Evolutionary conservation across 768 basidiomycete species (phyloP).

Genomic region (Lepiota brunneoincarnata): DNA sequence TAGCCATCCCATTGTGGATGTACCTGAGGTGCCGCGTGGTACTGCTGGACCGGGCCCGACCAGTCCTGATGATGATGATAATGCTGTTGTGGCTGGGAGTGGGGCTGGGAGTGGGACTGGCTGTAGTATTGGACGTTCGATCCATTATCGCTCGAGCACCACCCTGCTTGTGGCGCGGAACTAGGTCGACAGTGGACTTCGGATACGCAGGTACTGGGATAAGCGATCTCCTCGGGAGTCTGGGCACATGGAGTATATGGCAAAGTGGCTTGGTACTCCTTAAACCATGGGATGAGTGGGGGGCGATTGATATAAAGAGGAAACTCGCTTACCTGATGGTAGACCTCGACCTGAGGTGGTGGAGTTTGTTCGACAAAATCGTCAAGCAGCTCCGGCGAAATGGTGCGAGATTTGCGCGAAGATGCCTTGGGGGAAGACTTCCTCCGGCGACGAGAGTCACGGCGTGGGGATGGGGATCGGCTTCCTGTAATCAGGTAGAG

Average conservation of each 20-base stretch:
- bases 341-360: background rate
- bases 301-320: no score
- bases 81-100: background rate
- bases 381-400: conserved; percentile 1
- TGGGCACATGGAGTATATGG: background rate
- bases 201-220: background rate
- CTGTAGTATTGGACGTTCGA: background rate
- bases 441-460: background rate
- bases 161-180: background rate
- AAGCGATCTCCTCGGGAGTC: background rate
- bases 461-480: conserved; percentile 4
- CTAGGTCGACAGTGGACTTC: background rate
- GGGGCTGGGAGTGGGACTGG: background rate
- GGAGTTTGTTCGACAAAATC: background rate
- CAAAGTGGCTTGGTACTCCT: background rate
- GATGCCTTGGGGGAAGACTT: background rate
- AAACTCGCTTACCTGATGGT: background rate
- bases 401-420: background rate
- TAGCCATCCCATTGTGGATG: conserved; percentile 5
- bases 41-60: background rate
- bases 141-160: background rate
- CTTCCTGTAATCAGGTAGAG: conserved; percentile 8
- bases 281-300: background rate
- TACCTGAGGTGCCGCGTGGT: background rate
- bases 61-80: background rate